Base-by-base conservation (phyloP, 305 asterid genomes). In the Nicotiana rustica region DNA sequence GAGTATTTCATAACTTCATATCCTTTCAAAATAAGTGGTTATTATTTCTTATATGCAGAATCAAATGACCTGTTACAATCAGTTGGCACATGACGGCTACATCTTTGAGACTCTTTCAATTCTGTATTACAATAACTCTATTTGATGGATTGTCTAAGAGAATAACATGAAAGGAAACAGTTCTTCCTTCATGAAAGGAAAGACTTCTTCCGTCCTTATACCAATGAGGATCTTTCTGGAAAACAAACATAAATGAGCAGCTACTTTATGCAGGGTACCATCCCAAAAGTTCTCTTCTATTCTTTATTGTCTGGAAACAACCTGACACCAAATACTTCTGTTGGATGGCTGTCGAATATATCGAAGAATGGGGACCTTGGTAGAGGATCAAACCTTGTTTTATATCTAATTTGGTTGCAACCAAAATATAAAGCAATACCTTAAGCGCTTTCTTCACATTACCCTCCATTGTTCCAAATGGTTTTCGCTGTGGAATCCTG, bases 401-500 rank as follows among this genome's bases (percentile, higher is more conserved):
- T 49, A 6, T 25, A 25, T 73, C 14, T 49, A 49, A 0, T 75
- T 75, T 75, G 25, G 44, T 49, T 75, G 65, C 25, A n/a, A 8
- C 36, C 19, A 13, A 47, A 82, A 62, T 31, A 67, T 41, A 4
- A 67, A 5, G 67, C n/a, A 35, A 66, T 88, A 94, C 99, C 99
- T 96, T 92, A 38, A 96, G 88, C 75, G 99, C 97, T 91, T 91
- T 94, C 89, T 92, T 92, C 87, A 93, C 98, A 89, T 94, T 93
- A 57, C 98, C 96, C 92, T 94, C 99, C 99, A 96, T 96, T 0
- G 99, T 94, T 81, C 98, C 99, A 86, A 84, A 96, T 83, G 98
- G 99, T 88, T 96, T 96, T 82, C 99, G 88, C 81, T 96, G 99
- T 82, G 99, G 99, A 85, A 96, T 96, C 87, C 99, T 91, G 33